Conservation (phyloP, 306 rosid species). For the Lathyrus oleraceus region DNA sequence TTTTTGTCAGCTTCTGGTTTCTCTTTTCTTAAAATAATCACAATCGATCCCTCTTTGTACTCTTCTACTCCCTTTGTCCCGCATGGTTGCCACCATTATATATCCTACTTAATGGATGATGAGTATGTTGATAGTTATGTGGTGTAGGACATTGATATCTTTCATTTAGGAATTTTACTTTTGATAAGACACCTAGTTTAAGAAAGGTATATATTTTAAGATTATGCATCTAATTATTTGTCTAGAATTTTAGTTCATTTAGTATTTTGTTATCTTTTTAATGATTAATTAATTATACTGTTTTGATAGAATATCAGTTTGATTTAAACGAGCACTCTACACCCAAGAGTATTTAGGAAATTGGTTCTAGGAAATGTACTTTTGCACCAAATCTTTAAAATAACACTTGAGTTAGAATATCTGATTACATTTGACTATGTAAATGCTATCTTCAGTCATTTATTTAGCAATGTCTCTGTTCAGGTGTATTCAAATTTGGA, state of each 20-base stretch:
- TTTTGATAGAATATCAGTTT: background rate
- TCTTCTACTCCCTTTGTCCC: background rate
- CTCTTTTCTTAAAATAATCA: background rate
- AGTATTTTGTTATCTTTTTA: background rate
- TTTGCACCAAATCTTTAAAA: conserved; percentile 27
- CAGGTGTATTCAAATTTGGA: conserved; percentile 79
- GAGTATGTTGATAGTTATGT: background rate
- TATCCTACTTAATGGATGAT: background rate
- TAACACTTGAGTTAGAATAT: conserved; percentile 13
- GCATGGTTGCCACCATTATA: background rate
- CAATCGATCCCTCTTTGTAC: background rate
- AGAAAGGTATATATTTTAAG: background rate
- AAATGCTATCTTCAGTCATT: conserved; percentile 17
- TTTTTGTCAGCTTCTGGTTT: background rate
- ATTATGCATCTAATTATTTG: background rate
- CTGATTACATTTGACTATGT: conserved; percentile 17
- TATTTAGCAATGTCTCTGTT: conserved; percentile 22
- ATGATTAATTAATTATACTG: conserved; percentile 2
- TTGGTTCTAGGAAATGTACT: conserved; percentile 14
- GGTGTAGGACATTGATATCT: background rate
- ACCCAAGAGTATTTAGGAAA: background rate
- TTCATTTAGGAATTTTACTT: background rate
- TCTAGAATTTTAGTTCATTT: background rate
- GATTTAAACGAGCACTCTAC: background rate
- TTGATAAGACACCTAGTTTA: background rate